Conservation (phyloP, 305 asterid species). For the Withania somnifera region DNA sequence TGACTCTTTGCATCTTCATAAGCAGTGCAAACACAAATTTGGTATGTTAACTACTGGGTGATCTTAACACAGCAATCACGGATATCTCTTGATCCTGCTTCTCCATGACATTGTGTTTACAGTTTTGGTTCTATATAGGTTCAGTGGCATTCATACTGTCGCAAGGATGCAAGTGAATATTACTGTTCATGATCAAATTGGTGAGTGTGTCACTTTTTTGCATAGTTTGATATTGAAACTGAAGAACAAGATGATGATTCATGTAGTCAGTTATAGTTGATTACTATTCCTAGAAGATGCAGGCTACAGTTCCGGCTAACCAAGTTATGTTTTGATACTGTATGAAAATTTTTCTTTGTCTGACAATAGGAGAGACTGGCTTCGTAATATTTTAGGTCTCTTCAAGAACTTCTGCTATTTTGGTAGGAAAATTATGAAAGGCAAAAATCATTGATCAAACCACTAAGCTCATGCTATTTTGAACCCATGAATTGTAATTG, state of each 20-base stretch:
- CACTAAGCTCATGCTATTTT: background rate
- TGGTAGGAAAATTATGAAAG: background rate
- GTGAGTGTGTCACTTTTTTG: background rate
- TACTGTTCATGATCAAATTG: background rate
- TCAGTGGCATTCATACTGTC: background rate
- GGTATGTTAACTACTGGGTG: background rate
- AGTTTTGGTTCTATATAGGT: background rate
- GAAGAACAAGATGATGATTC: background rate
- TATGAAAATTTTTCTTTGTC: background rate
- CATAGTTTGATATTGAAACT: background rate
- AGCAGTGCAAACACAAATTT: background rate
- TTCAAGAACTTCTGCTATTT: background rate
- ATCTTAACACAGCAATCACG: background rate
- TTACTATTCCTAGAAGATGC: background rate
- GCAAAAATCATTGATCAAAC: background rate
- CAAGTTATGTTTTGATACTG: background rate
- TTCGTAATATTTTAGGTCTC: background rate
- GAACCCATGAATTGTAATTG: background rate
- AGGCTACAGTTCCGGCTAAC: background rate
- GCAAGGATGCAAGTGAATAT: background rate
- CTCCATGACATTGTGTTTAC: background rate
- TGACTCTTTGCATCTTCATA: slow-evolving; percentile 6
- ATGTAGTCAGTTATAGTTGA: background rate
- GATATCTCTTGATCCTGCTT: background rate
- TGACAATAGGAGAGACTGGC: background rate